These are phyloP conservation scores for Emmonsia crescens DNA, from an alignment of 2,329 filamentous ascomycete species.

Conservation along the genomic window DNA sequence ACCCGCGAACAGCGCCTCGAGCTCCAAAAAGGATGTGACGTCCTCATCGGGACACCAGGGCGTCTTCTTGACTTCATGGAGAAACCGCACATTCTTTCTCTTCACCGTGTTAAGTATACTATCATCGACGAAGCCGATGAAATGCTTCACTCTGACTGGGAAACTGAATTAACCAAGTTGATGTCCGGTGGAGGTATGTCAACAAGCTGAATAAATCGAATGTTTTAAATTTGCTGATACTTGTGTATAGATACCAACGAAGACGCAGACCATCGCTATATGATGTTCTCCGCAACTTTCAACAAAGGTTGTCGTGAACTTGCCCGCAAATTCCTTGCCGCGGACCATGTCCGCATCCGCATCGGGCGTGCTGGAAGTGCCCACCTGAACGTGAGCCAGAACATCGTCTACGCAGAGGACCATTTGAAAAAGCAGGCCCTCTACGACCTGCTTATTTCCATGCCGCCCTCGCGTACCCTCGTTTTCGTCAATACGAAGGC, in stretches of 20 bases:
- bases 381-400: constrained; percentile 72
- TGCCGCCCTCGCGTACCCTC: constrained; percentile 65
- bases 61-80: constrained; percentile 77
- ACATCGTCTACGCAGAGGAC: constrained; percentile 53
- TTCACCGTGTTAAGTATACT: constrained; percentile 39
- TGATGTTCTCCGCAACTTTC: constrained; percentile 95
- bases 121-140: constrained; percentile 95
- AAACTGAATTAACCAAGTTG: constrained; percentile 61
- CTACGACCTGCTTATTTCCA: constrained; percentile 58
- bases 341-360: constrained; percentile 66
- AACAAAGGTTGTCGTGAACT: constrained; percentile 66
- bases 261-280: constrained; percentile 55
- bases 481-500: constrained; percentile 81
- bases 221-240: constrained; percentile 3
- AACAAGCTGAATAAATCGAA: neutral
- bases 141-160: constrained; percentile 72
- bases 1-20: constrained; percentile 58
- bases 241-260: constrained; percentile 54
- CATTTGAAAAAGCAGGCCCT: constrained; percentile 59
- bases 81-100: constrained; percentile 40
- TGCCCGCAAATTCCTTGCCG: constrained; percentile 63
- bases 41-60: constrained; percentile 80
- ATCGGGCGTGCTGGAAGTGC: constrained; percentile 80
- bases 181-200: constrained; percentile 62
- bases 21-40: constrained; percentile 73